These are phyloP conservation scores for Fusarium sp. DNA, from an alignment of 2,329 filamentous ascomycete genomes.

Conservation along the genomic window DNA sequence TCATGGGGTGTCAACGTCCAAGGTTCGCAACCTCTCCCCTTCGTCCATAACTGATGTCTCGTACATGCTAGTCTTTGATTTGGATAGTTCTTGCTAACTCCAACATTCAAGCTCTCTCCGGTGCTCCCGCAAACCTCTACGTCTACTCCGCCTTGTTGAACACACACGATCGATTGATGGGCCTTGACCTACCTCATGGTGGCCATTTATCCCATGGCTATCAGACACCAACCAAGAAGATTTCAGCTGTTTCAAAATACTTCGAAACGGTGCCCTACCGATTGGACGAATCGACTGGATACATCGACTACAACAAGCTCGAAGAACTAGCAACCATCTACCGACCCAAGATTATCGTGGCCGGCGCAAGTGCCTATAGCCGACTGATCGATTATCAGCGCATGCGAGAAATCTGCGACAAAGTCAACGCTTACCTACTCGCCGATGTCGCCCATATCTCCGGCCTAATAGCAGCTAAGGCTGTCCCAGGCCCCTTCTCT, in stretches of 20 bases:
- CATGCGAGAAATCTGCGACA: slow-evolving; percentile 91
- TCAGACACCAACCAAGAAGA: slow-evolving; percentile 93
- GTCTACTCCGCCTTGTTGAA: slow-evolving; percentile 95
- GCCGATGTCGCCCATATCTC: slow-evolving; percentile 99
- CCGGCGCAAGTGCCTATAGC: slow-evolving; percentile 95
- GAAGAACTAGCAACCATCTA: slow-evolving; percentile 90
- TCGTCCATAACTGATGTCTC: background rate
- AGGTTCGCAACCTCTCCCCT: slow-evolving; percentile 62
- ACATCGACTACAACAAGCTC: slow-evolving; percentile 94
- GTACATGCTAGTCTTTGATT: background rate
- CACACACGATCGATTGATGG: slow-evolving; percentile 96
- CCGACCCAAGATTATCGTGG: slow-evolving; percentile 94
- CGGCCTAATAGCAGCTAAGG: slow-evolving; percentile 90
- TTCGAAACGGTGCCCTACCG: slow-evolving; percentile 98
- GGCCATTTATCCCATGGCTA: slow-evolving; percentile 97
- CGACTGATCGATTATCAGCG: slow-evolving; percentile 94
- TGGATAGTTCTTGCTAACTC: slow-evolving; percentile 19
- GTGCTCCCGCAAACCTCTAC: slow-evolving; percentile 81
- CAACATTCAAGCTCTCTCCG: slow-evolving; percentile 76
- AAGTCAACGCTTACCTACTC: slow-evolving; percentile 90
- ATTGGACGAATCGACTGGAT: slow-evolving; percentile 87
- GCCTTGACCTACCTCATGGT: slow-evolving; percentile 94
- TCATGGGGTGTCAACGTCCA: slow-evolving; percentile 99
- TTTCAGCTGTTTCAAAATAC: slow-evolving; percentile 98
- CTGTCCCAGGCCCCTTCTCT: slow-evolving; percentile 89